A percentile compares a stretch with the other conserved stretches of the same genome.
Conservation (phyloP, 1,139 yeast species). For the Magnusiomyces starmeri region DNA sequence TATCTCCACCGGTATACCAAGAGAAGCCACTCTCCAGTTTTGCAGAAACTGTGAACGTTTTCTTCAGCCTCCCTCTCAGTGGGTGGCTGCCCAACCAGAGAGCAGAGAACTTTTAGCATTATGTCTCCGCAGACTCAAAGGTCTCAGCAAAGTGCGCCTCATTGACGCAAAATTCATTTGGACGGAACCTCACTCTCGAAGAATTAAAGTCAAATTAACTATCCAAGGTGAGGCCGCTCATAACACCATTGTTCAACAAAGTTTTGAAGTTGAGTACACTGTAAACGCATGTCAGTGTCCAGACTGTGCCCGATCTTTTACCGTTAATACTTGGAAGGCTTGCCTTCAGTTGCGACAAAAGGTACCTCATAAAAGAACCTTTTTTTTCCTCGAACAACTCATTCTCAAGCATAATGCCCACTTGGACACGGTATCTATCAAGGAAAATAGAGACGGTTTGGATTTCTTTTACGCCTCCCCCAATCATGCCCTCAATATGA, state of each 20-base stretch:
- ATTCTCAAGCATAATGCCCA: slow-evolving; percentile 92
- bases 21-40: slow-evolving; percentile 87
- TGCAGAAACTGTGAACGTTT: slow-evolving; percentile 97
- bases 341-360: slow-evolving; percentile 96
- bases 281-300: slow-evolving; percentile 97
- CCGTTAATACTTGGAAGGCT: slow-evolving; percentile 97
- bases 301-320: slow-evolving; percentile 94
- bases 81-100: slow-evolving; percentile 88
- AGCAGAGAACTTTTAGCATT: slow-evolving; percentile 87
- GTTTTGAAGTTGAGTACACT: slow-evolving; percentile 89
- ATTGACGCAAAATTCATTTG: slow-evolving; percentile 93
- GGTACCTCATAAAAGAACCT: slow-evolving; percentile 93
- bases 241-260: slow-evolving; percentile 87
- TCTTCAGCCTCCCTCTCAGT: slow-evolving; percentile 88
- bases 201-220: slow-evolving; percentile 82
- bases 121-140: slow-evolving; percentile 81
- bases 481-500: slow-evolving; percentile 89
- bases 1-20: slow-evolving; percentile 90
- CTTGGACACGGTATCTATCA: slow-evolving; percentile 85
- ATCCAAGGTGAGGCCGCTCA: slow-evolving; percentile 96
- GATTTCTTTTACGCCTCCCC: slow-evolving; percentile 87
- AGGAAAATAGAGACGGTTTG: slow-evolving; percentile 88
- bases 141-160: slow-evolving; percentile 78
- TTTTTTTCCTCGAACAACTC: slow-evolving; percentile 87
- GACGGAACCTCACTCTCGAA: slow-evolving; percentile 99